Base-by-base conservation (phyloP, 2,329 filamentous ascomycete genomes). In the Neonectria punicea region DNA sequence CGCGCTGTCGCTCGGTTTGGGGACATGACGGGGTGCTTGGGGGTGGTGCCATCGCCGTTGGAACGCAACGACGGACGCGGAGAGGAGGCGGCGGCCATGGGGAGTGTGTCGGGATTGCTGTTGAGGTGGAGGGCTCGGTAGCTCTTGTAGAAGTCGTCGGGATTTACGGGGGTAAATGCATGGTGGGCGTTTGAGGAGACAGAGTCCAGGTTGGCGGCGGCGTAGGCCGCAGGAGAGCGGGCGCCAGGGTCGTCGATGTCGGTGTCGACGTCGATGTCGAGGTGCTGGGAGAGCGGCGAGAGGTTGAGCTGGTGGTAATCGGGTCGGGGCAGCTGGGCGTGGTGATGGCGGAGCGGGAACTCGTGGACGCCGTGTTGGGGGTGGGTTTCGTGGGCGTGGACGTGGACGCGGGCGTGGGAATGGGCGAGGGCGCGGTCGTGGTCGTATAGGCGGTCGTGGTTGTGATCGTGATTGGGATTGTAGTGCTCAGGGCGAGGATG, bases 81-180 rank as follows among this genome's bases (percentile, higher is more conserved):
- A 76, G 81, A 80, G 61, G 80, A 79, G 61, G 80, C 74, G 59
- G 80, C 75, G 47, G 78, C 75, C 76, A 80, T 80, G 67, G 76
- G 73, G 53, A 75, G 67, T 58, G 70, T 63, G 70, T 82, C 80
- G 73, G 70, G 73, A 55, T 77, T 75, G 69, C 70, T 70, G 71
- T 76, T 77, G 60, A 77, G 68, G 65, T 80, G 78, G 58, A 77
- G 73, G 72, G 76, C 77, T 71, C 79, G 80, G 73, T 84, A 85
- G 75, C 80, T 82, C 71, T 82, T 83, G 78, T 87, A 87, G 77
- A 86, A 87, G 75, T 85, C 81, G 82, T 86, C 85, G 71, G 85
- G 84, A 72, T 86, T 82, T 78, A 83, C 75, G 73, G 80, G 67
- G 71, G 79, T 79, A 75, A 78, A 75, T 69, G 77, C 78, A 80